These are phyloP conservation scores for Fusarium pilosicola DNA, from an alignment of 2,329 filamentous ascomycete genomes.

Conservation along the genomic window DNA sequence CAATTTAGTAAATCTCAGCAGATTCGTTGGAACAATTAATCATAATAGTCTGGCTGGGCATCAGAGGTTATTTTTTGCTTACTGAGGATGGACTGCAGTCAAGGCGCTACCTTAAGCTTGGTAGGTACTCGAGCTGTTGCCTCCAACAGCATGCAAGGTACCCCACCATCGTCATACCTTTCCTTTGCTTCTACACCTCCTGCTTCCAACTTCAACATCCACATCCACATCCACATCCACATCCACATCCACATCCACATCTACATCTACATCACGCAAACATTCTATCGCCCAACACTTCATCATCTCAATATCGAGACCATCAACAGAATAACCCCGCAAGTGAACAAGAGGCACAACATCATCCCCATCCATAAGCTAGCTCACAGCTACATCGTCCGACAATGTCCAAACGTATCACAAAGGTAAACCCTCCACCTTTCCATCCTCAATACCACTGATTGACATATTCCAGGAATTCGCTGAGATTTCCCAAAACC, in stretches of 20 bases:
- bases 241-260: background rate
- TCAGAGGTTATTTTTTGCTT: background rate
- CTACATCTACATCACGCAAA: background rate
- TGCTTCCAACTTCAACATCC: background rate
- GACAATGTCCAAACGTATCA: constrained; percentile 58
- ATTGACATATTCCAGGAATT: constrained; percentile 58
- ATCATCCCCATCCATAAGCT: background rate
- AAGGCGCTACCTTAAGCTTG: background rate
- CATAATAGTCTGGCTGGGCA: background rate
- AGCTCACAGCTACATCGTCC: background rate
- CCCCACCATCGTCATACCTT: constrained; percentile 39
- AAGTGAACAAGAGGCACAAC: background rate
- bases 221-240: background rate
- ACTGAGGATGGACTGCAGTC: background rate
- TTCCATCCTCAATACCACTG: background rate
- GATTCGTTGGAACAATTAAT: background rate
- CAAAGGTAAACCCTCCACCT: constrained; percentile 49
- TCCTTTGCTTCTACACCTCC: constrained; percentile 16
- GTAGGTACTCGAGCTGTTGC: background rate
- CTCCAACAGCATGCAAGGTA: background rate
- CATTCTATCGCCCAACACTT: background rate
- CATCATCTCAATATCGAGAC: background rate
- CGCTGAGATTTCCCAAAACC: constrained; percentile 58
- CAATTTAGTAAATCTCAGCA: background rate
- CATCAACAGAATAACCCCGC: background rate